Evolutionary conservation across 1,139 yeast genomes (phyloP).

Genomic region (Hanseniaspora gamundiae): DNA sequence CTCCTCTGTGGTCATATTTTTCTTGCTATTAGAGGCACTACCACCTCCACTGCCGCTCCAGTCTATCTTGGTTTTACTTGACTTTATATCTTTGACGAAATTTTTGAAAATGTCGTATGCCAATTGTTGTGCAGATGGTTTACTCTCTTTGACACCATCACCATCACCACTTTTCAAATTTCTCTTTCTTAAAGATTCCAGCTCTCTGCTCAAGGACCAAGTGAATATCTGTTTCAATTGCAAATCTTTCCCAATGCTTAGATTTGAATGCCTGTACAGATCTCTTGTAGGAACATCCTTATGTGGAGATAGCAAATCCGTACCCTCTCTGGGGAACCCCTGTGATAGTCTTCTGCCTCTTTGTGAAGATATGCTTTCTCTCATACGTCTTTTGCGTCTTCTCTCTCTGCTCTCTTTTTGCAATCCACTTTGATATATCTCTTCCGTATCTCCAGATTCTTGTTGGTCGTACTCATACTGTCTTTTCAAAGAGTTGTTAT

Average conservation of each 20-base stretch:
- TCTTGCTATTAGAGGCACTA: too few species aligned
- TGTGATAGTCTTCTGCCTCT: constrained; percentile 20
- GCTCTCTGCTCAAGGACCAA: constrained; percentile 21
- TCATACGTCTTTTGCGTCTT: constrained; percentile 9
- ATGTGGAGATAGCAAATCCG: too few species aligned
- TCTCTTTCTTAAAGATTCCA: constrained; percentile 12
- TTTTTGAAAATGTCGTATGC: constrained; percentile 18
- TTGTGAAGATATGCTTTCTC: constrained; percentile 15
- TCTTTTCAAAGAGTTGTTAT: too few species aligned
- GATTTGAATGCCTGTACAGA: constrained; percentile 22
- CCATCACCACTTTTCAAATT: not conserved
- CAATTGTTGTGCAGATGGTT: constrained; percentile 14
- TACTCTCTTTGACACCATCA: constrained; percentile 1
- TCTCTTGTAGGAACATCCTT: constrained; percentile 23
- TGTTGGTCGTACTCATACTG: not conserved
- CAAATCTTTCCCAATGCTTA: constrained; percentile 18
- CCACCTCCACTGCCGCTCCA: too few species aligned
- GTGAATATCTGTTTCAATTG: constrained; percentile 22
- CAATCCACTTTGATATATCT: not conserved
- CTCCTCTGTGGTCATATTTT: too few species aligned
- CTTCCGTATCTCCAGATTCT: not conserved
- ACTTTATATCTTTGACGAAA: constrained; percentile 21
- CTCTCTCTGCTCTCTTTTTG: not conserved
- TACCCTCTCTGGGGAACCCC: too few species aligned
- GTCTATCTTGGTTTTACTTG: constrained; percentile 17